These are phyloP conservation scores for Larix kaempferi DNA, from an alignment of 75 land plant species.

Conservation along the genomic window DNA sequence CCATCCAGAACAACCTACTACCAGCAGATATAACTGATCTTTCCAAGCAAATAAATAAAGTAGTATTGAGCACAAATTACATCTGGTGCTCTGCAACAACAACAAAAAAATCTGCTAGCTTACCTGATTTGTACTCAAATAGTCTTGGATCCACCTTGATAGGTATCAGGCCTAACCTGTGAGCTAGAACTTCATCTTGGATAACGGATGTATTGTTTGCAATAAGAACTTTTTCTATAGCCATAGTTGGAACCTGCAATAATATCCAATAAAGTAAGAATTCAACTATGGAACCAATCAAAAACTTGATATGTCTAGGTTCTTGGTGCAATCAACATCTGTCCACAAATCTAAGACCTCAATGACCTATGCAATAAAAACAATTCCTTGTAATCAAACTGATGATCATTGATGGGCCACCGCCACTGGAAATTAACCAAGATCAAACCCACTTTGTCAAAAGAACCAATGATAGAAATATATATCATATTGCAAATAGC, in stretches of 20 bases:
- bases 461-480: background rate
- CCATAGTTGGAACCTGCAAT: slow-evolving; percentile 87
- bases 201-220: slow-evolving; percentile 90
- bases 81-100: background rate
- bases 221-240: slow-evolving; percentile 88
- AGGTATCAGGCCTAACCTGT: slow-evolving; percentile 91
- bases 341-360: background rate
- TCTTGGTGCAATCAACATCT: background rate
- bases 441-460: background rate
- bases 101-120: too few species aligned
- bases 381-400: background rate
- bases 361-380: background rate
- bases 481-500: background rate
- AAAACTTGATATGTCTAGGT: background rate
- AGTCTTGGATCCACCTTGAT: slow-evolving; percentile 77
- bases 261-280: background rate
- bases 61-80: background rate
- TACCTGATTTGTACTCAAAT: slow-evolving; percentile 84
- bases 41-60: background rate
- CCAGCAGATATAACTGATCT: background rate
- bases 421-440: background rate
- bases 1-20: background rate
- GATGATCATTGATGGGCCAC: background rate
- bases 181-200: slow-evolving; percentile 91
- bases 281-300: slow-evolving; percentile 27